A percentile compares a stretch with the other conserved stretches of the same genome.
Evolutionary conservation across 306 rosid species (phyloP).

Genomic region (Aeschynomene evenia): DNA sequence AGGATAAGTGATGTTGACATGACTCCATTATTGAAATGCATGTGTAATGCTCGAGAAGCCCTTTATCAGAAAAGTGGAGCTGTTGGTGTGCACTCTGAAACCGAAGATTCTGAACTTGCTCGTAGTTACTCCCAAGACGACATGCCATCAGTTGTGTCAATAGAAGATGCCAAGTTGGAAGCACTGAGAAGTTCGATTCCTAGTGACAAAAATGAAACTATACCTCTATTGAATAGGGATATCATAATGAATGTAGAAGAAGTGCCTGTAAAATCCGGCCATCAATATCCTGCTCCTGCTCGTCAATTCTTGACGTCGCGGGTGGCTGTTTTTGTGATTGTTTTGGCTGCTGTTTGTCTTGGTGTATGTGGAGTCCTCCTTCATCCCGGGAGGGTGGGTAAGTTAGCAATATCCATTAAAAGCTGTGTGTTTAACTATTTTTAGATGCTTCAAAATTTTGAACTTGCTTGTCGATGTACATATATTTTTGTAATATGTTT

Average conservation of each 20-base stretch:
- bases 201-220: constrained; percentile 45
- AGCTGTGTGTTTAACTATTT: constrained; percentile 64
- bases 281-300: constrained; percentile 20
- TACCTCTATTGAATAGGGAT: constrained; percentile 54
- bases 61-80: constrained; percentile 45
- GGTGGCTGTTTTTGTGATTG: constrained; percentile 53
- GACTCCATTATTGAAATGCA: constrained; percentile 45
- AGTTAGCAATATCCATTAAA: constrained; percentile 74
- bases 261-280: constrained; percentile 35
- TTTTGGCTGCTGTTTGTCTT: constrained; percentile 63
- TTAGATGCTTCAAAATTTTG: too few species aligned
- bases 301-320: constrained; percentile 45
- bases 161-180: constrained; percentile 28
- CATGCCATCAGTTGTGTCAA: constrained; percentile 32
- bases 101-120: too few species aligned
- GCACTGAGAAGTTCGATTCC: too few species aligned
- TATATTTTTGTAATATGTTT: too few species aligned
- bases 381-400: constrained; percentile 72
- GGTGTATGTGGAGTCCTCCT: constrained; percentile 72
- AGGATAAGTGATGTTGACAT: constrained; percentile 47
- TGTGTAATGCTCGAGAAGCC: constrained; percentile 46
- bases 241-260: constrained; percentile 46
- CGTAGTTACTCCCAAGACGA: too few species aligned
- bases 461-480: too few species aligned
- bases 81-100: too few species aligned